Evolutionary conservation across 176 grass and related monocot genomes (phyloP).

Genomic region (Melocanna baccifera): DNA sequence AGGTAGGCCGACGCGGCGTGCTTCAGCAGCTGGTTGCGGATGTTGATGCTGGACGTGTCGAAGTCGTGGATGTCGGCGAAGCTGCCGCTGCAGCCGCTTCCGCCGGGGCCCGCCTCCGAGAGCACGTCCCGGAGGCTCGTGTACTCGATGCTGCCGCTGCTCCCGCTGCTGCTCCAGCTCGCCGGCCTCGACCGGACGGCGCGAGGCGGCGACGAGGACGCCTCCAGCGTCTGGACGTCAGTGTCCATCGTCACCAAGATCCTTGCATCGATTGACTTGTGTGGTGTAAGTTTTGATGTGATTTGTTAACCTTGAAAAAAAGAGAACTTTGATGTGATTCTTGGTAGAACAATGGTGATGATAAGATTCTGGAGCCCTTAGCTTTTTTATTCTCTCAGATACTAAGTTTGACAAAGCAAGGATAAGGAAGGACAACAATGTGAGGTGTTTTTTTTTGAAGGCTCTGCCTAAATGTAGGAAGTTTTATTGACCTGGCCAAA

Average conservation of each 20-base stretch:
- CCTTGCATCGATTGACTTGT: neutral
- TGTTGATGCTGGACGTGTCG: constrained; percentile 59
- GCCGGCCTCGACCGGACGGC: constrained; percentile 27
- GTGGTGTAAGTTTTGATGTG: neutral
- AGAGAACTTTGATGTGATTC: neutral
- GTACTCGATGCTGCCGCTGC: constrained; percentile 53
- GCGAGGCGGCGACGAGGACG: neutral
- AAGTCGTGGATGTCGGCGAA: constrained; percentile 16
- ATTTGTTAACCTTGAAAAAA: neutral
- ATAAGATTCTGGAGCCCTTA: neutral
- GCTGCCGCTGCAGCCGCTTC: constrained; percentile 1
- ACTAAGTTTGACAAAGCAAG: constrained; percentile 10
- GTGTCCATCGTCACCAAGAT: constrained; percentile 33
- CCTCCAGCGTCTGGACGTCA: constrained; percentile 34
- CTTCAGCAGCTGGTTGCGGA: constrained; percentile 66
- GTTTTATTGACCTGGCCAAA: neutral
- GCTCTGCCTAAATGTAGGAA: neutral
- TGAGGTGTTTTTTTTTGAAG: constrained; percentile 5
- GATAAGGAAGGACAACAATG: constrained; percentile 13
- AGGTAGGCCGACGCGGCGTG: constrained; percentile 70
- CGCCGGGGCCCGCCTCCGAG: neutral
- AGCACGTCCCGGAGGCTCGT: constrained; percentile 67
- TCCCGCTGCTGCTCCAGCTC: constrained; percentile 1
- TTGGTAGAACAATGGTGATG: neutral
- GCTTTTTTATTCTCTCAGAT: neutral